These are phyloP conservation scores for Piromyces sp. DNA, from an alignment of 192 early-diverging fungal genomes.

Conservation along the genomic window DNA sequence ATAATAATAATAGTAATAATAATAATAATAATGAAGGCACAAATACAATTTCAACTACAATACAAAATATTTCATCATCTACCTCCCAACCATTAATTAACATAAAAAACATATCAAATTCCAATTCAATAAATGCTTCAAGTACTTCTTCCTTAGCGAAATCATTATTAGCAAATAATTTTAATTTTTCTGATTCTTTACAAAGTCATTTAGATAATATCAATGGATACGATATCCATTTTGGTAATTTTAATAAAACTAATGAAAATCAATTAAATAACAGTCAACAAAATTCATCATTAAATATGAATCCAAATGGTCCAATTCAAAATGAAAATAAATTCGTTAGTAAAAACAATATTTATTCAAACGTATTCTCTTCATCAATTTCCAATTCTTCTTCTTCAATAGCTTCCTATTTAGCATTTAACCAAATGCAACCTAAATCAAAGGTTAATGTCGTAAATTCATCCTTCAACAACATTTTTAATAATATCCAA, in stretches of 20 bases:
- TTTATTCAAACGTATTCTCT: neutral
- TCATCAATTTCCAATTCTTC: neutral
- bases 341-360: neutral
- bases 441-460: neutral
- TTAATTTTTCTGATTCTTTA: neutral
- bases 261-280: neutral
- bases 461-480: neutral
- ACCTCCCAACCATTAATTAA: neutral
- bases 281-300: neutral
- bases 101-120: neutral
- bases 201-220: neutral
- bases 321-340: neutral
- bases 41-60: neutral
- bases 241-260: neutral
- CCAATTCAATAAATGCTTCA: neutral
- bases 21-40: too few relatives aligned
- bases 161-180: neutral
- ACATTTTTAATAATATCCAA: neutral
- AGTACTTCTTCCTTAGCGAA: neutral
- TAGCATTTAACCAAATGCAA: neutral
- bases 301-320: neutral
- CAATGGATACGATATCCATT: neutral
- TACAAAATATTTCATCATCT: neutral
- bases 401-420: neutral
- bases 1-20: too few relatives aligned